Base-by-base conservation (phyloP, 768 basidiomycete genomes). In the Kondoa subrosea region DNA sequence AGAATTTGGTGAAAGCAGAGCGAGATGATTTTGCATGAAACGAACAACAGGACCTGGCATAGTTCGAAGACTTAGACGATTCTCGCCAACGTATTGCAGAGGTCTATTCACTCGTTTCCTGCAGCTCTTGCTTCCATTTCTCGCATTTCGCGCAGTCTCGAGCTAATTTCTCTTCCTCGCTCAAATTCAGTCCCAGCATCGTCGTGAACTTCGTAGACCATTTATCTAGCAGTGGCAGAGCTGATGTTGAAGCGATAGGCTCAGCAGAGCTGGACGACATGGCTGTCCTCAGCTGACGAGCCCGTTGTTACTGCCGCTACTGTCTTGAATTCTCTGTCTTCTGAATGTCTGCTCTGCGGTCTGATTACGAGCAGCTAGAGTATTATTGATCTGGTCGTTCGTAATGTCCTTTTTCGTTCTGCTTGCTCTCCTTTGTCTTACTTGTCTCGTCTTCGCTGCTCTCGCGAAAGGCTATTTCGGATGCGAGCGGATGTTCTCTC, bases 21-120 rank as follows among this genome's bases (percentile, higher is more conserved):
- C 80, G n/a, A 96, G 82, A 73, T 95, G 91, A 74, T 90, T 86
- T 40, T 91, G 81, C 86, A 99, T 89, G 78, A 96, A 95, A 8
- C 85, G 83, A 1, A 96, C 83, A 1, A 84, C 79, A 14, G 91
- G 91, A 75, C 90, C 92, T 95, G 71, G 16, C 4, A 50, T 1
- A 27, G 26, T 2, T 21, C 1, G 25, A 3, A 26, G 4, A n/a
- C 15, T 16, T 40, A 66, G 29, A 59, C 63, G 2, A 16, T 17
- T 4, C 1, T 1, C 16, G n/a, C 29, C 3, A 57, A 4, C n/a
- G n/a, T n/a, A 31, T n/a, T 17, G 1, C 3, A 56, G 15, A 21
- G 1, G 2, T 3, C 1, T 33, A 81, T 86, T 71, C 70, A 88
- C 88, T 88, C 74, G 81, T 83, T 67, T 83, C 79, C 80, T 87